Evolutionary conservation across 495 filamentous ascomycete species (phyloP).

Genomic region (Staphylotrichum longicolle): DNA sequence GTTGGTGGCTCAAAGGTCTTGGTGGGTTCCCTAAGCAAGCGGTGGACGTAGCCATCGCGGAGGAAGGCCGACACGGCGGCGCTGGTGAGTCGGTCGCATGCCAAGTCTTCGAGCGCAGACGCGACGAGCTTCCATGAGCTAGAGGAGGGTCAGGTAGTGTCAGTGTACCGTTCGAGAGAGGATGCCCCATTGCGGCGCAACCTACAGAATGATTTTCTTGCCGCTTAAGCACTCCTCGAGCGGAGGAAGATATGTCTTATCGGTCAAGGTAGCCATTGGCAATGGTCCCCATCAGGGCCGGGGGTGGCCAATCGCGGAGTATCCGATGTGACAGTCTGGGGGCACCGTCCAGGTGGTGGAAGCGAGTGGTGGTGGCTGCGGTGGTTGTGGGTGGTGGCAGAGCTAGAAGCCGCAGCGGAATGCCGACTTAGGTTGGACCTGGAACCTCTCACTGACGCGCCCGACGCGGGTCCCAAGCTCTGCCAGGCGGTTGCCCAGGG

Average conservation of each 20-base stretch:
- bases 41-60: constrained; percentile 61
- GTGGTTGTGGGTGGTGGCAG: constrained; percentile 2
- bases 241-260: constrained; percentile 49
- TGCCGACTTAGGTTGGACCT: background rate
- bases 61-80: constrained; percentile 60
- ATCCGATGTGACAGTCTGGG: constrained; percentile 16
- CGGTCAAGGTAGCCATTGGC: constrained; percentile 64
- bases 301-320: constrained; percentile 8
- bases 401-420: background rate
- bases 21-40: constrained; percentile 62
- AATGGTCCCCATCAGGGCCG: constrained; percentile 41
- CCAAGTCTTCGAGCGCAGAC: constrained; percentile 57
- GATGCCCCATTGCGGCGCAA: constrained; percentile 49
- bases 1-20: constrained; percentile 59
- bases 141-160: constrained; percentile 51
- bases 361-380: constrained; percentile 1
- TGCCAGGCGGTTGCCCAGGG: constrained; percentile 16
- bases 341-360: constrained; percentile 7
- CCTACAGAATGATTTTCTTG: constrained; percentile 45
- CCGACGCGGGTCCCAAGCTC: constrained; percentile 21
- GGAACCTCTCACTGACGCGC: constrained; percentile 9
- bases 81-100: constrained; percentile 47
- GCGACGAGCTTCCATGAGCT: constrained; percentile 80
- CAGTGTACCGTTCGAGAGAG: constrained; percentile 4
- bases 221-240: constrained; percentile 49